Evolutionary conservation across 2,329 filamentous ascomycete genomes (phyloP).

Genomic region (Thielaviopsis ethacetica): DNA sequence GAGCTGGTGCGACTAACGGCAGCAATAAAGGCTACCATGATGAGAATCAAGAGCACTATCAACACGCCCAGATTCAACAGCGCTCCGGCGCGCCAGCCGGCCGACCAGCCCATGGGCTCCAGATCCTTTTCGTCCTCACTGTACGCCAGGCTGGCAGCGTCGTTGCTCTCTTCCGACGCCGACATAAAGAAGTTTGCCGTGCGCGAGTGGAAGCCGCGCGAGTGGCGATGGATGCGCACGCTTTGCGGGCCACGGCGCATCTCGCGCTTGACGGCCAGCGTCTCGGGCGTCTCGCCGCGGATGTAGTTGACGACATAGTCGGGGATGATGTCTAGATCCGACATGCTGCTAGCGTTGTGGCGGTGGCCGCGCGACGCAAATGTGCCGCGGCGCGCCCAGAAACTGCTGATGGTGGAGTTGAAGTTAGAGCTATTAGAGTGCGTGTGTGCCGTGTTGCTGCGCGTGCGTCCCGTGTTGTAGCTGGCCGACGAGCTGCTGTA

Average conservation of each 20-base stretch:
- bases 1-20: constrained; percentile 22
- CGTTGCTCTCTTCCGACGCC: constrained; percentile 4
- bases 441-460: neutral
- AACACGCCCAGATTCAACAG: constrained; percentile 20
- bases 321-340: constrained; percentile 31
- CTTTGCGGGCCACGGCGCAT: constrained; percentile 14
- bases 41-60: constrained; percentile 8
- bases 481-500: constrained; percentile 4
- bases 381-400: constrained; percentile 9
- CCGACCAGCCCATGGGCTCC: constrained; percentile 15
- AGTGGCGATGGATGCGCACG: constrained; percentile 8
- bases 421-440: neutral
- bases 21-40: constrained; percentile 24
- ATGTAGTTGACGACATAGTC: constrained; percentile 40
- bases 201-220: constrained; percentile 18
- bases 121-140: constrained; percentile 5
- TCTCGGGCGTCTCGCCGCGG: constrained; percentile 38
- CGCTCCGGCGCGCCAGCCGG: constrained; percentile 33
- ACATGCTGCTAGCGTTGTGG: constrained; percentile 16
- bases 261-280: constrained; percentile 28
- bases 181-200: constrained; percentile 20
- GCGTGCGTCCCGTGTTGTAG: constrained; percentile 4
- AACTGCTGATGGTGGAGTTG: constrained; percentile 5
- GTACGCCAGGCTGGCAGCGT: neutral
- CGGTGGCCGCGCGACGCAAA: constrained; percentile 4